Percentiles rank a stretch among this genome's conserved stretches.
Evolutionary conservation across 2,329 filamentous ascomycete species (phyloP).

Genomic region (Neodidymelliopsis sp.): DNA sequence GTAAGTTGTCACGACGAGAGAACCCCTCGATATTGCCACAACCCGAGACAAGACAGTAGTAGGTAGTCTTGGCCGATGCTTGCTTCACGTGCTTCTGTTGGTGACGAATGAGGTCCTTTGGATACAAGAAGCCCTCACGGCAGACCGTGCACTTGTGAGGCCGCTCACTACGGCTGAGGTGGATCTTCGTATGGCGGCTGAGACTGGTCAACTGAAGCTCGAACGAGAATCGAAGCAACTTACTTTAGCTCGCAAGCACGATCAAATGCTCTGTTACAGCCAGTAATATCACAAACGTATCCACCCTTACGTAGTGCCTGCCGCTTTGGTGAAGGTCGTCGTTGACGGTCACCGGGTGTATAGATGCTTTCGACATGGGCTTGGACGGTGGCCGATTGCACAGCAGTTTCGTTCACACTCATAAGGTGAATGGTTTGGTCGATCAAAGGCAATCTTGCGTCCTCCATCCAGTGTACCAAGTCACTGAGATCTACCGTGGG

Average conservation of each 20-base stretch:
- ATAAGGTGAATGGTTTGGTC: constrained; percentile 24
- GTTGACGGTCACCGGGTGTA: constrained; percentile 36
- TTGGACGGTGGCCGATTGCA: constrained; percentile 37
- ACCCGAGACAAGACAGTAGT: constrained; percentile 34
- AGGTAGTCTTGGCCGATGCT: constrained; percentile 13
- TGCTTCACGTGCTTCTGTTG: constrained; percentile 35
- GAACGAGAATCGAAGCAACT: constrained; percentile 20
- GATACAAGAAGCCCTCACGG: constrained; percentile 44
- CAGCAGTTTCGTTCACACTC: constrained; percentile 37
- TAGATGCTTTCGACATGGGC: constrained; percentile 40
- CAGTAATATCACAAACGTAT: constrained; percentile 31
- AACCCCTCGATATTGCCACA: constrained; percentile 42
- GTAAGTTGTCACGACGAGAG: constrained; percentile 46
- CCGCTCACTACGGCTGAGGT: constrained; percentile 33
- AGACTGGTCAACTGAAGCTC: constrained; percentile 16
- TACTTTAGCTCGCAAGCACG: constrained; percentile 47
- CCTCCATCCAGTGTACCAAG: constrained; percentile 5
- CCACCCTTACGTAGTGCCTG: constrained; percentile 37
- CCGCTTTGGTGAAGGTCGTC: constrained; percentile 21
- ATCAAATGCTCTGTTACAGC: constrained; percentile 39
- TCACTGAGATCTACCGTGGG: constrained; percentile 3
- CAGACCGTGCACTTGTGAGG: constrained; percentile 45
- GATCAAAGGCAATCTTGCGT: constrained; percentile 8
- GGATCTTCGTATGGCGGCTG: constrained; percentile 46
- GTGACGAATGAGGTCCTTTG: constrained; percentile 45